These are phyloP conservation scores for Mortierella sp. DNA, from an alignment of 371 early-diverging fungal genomes.

Conservation along the genomic window DNA sequence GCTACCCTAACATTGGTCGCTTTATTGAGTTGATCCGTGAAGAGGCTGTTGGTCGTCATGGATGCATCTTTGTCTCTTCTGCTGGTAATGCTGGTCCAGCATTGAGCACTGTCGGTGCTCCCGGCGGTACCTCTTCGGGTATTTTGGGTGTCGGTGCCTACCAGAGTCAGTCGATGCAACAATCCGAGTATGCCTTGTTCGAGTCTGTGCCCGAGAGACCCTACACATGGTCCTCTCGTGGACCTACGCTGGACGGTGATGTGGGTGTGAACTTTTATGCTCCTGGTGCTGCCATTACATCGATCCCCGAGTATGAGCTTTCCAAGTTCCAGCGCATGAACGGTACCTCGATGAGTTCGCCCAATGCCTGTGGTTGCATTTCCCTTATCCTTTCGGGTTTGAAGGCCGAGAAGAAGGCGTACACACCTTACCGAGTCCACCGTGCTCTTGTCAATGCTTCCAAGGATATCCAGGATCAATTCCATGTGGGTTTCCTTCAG, in stretches of 20 bases:
- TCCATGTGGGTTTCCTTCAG: constrained; percentile 87
- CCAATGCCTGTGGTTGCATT: constrained; percentile 90
- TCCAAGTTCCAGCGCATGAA: constrained; percentile 85
- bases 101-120: constrained; percentile 86
- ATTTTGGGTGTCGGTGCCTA: constrained; percentile 90
- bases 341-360: constrained; percentile 93
- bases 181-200: constrained; percentile 86
- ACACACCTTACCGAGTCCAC: constrained; percentile 87
- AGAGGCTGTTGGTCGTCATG: constrained; percentile 84
- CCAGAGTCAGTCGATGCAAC: constrained; percentile 87
- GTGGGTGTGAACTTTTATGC: constrained; percentile 88
- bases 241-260: constrained; percentile 90
- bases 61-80: constrained; percentile 87
- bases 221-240: constrained; percentile 92
- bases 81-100: constrained; percentile 96
- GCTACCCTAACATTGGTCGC: constrained; percentile 79
- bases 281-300: constrained; percentile 94
- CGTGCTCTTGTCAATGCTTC: constrained; percentile 80
- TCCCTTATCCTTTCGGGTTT: constrained; percentile 84
- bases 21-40: constrained; percentile 83
- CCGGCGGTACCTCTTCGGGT: constrained; percentile 79
- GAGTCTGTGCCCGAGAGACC: constrained; percentile 80
- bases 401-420: constrained; percentile 70
- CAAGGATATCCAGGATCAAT: constrained; percentile 81
- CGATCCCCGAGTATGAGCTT: constrained; percentile 89